A percentile compares a stretch with the other conserved stretches of the same genome.
phyloP scores from a whole-genome alignment of 208 protist species.

The Leishmania gerbilli region DNA sequence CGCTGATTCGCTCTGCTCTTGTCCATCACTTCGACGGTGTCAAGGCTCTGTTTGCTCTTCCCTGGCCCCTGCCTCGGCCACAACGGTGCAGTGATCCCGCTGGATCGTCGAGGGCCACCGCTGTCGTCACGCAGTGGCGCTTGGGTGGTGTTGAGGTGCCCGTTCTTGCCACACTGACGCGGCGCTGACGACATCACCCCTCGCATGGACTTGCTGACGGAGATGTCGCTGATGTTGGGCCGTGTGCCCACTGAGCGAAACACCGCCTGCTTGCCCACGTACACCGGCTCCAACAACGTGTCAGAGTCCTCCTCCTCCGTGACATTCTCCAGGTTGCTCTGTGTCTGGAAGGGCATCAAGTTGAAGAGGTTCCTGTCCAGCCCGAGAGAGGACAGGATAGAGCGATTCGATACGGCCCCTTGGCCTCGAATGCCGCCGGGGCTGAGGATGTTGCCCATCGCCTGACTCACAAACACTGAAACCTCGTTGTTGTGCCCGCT shows the following conservation, averaged over 20 bases:
- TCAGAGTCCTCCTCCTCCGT: conserved; percentile 17
- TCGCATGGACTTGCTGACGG: conserved; percentile 41
- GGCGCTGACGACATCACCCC: conserved; percentile 12
- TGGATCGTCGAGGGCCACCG: not conserved
- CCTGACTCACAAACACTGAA: conserved; percentile 42
- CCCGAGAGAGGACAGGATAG: conserved; percentile 42
- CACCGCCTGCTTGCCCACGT: conserved; percentile 41
- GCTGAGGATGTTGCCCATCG: conserved; percentile 42
- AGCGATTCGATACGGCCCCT: conserved; percentile 30
- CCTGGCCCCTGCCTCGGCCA: not conserved
- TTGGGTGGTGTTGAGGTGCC: not conserved
- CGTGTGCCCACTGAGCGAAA: conserved; percentile 35
- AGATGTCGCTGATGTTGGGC: conserved; percentile 27
- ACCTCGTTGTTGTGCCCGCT: conserved; percentile 27
- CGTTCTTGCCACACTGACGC: not conserved
- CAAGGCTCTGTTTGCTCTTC: conserved; percentile 24
- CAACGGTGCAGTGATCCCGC: not conserved
- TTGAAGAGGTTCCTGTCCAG: conserved; percentile 44
- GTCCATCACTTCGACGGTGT: conserved; percentile 14
- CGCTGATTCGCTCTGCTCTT: not conserved
- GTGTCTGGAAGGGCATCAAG: conserved; percentile 38
- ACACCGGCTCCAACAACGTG: conserved; percentile 35
- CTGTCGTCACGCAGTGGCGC: not conserved
- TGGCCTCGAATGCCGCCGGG: conserved; percentile 9
- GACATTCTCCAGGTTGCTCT: conserved; percentile 32